Conservation (phyloP, 1,284 basidiomycete genomes). For the Boletellus sp. region DNA sequence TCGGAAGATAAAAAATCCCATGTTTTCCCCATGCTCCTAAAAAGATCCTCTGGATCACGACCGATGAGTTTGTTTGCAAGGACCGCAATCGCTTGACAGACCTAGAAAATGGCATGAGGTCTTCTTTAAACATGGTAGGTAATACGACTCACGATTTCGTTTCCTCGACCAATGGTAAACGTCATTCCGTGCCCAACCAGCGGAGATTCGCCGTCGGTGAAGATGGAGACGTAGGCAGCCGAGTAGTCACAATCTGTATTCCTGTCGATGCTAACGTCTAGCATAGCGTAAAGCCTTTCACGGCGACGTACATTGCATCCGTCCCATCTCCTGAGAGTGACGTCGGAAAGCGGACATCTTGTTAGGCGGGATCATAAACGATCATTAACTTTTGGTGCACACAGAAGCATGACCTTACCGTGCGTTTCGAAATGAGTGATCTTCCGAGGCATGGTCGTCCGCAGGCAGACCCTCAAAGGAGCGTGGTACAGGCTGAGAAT, state of each 20-base stretch:
- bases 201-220: slow-evolving; percentile 57
- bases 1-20: slow-evolving; percentile 81
- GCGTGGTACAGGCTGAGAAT: no score
- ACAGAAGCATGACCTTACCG: slow-evolving; percentile 18
- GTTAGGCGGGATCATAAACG: slow-evolving; percentile 2
- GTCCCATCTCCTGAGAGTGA: slow-evolving; percentile 59
- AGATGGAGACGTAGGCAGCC: slow-evolving; percentile 82
- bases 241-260: slow-evolving; percentile 95
- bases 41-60: slow-evolving; percentile 80
- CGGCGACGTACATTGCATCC: slow-evolving; percentile 49
- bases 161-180: slow-evolving; percentile 94
- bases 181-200: slow-evolving; percentile 91
- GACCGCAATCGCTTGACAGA: slow-evolving; percentile 76
- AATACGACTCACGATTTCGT: slow-evolving; percentile 69
- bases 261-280: slow-evolving; percentile 40
- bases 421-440: slow-evolving; percentile 39
- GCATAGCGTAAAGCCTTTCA: background rate
- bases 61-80: slow-evolving; percentile 80
- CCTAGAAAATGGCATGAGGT: slow-evolving; percentile 39
- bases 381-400: background rate
- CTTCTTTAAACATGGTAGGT: background rate
- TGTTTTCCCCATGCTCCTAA: slow-evolving; percentile 84
- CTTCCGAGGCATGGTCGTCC: slow-evolving; percentile 31
- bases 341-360: slow-evolving; percentile 46
- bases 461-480: no score